Conservation (phyloP, 164 flowering plant genomes). For the Tetrastigma voinierianum region DNA sequence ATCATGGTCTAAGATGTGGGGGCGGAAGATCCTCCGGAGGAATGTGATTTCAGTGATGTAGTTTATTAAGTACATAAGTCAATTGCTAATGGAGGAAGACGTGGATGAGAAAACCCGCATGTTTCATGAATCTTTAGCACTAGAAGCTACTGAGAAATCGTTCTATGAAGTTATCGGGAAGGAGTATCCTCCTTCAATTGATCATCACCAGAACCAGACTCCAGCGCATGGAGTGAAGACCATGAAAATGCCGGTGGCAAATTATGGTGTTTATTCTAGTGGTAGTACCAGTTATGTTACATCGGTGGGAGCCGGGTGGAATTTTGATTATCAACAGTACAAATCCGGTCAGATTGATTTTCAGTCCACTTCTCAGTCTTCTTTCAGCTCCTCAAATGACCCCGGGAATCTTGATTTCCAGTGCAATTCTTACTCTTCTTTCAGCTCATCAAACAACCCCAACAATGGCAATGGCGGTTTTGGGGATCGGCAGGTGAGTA, state of each 20-base stretch:
- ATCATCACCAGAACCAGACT: not conserved
- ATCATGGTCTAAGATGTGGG: not conserved
- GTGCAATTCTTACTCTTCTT: constrained; percentile 25
- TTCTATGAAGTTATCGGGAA: constrained; percentile 44
- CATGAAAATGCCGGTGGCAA: constrained; percentile 13
- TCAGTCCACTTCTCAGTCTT: constrained; percentile 11
- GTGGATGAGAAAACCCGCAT: constrained; percentile 44
- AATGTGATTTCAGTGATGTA: constrained; percentile 50
- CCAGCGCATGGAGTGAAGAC: constrained; percentile 7
- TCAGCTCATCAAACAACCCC: constrained; percentile 21
- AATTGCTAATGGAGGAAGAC: constrained; percentile 66
- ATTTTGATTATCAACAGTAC: constrained; percentile 4
- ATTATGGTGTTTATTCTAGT: not conserved
- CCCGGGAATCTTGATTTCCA: no score
- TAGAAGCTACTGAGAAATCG: constrained; percentile 51
- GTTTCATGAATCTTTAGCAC: constrained; percentile 48
- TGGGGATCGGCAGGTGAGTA: constrained; percentile 33
- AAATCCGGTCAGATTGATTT: not conserved
- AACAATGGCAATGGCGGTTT: constrained; percentile 21
- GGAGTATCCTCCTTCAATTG: constrained; percentile 28
- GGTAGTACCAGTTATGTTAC: not conserved
- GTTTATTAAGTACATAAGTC: constrained; percentile 46
- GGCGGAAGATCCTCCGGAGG: constrained; percentile 35
- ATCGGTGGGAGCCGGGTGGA: constrained; percentile 8
- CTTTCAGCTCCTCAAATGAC: constrained; percentile 24